phyloP scores from a whole-genome alignment of 2,329 filamentous ascomycete species.

The Dendryphion nanum region DNA sequence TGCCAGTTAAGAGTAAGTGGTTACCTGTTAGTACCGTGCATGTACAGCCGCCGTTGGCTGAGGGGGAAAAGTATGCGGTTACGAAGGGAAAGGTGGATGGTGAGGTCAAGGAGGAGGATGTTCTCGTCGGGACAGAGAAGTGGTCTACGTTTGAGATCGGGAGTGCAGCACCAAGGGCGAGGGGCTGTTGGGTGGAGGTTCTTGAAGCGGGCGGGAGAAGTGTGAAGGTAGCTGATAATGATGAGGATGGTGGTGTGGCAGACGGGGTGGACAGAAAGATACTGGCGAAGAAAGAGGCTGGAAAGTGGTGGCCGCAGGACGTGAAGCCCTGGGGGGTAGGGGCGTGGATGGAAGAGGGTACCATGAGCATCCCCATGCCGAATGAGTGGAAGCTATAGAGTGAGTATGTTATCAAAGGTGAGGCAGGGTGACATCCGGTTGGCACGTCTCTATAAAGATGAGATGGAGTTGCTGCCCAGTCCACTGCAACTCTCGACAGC shows the following conservation, averaged over 20 bases:
- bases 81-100: background rate
- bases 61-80: constrained; percentile 8
- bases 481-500: too few relatives aligned
- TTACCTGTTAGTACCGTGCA: constrained; percentile 19
- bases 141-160: background rate
- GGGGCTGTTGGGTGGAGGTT: background rate
- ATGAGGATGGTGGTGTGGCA: background rate
- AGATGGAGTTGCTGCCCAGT: too few relatives aligned
- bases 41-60: constrained; percentile 25
- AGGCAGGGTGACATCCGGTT: too few relatives aligned
- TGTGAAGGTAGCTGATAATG: background rate
- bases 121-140: background rate
- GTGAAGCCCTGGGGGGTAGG: constrained; percentile 22
- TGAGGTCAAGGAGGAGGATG: background rate
- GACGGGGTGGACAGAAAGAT: too few relatives aligned
- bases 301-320: constrained; percentile 20
- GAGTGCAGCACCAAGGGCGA: background rate
- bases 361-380: constrained; percentile 19
- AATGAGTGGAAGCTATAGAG: constrained; percentile 26
- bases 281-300: constrained; percentile 7
- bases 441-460: too few relatives aligned
- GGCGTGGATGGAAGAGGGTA: constrained; percentile 28
- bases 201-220: too few relatives aligned
- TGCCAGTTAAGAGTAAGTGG: constrained; percentile 23
- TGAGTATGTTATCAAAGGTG: background rate